A percentile compares a stretch with the other conserved stretches of the same genome.
phyloP scores from a whole-genome alignment of 1,139 yeast genomes.

The Candida smagusa region DNA sequence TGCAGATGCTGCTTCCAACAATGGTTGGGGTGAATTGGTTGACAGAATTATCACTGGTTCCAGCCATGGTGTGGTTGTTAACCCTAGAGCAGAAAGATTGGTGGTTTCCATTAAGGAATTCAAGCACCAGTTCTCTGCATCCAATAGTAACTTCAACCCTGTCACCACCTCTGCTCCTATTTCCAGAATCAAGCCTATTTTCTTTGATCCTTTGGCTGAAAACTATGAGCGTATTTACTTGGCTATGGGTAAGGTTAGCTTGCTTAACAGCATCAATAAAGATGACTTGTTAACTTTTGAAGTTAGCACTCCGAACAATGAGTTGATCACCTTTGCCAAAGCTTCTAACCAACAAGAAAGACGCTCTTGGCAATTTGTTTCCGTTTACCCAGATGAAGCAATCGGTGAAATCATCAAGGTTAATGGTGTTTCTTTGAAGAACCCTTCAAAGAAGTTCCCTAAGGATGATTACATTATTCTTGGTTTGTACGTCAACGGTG shows the following conservation, averaged over 20 bases:
- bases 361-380: slow-evolving; percentile 69
- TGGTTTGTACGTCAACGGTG: slow-evolving; percentile 63
- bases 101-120: slow-evolving; percentile 74
- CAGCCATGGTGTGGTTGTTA: slow-evolving; percentile 73
- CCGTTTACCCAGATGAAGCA: slow-evolving; percentile 70
- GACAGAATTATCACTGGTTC: slow-evolving; percentile 79
- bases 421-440: slow-evolving; percentile 47
- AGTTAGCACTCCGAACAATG: slow-evolving; percentile 46
- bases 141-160: slow-evolving; percentile 28
- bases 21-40: slow-evolving; percentile 89
- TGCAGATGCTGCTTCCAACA: slow-evolving; percentile 35
- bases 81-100: slow-evolving; percentile 76
- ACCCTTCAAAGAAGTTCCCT: slow-evolving; percentile 28
- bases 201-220: slow-evolving; percentile 61
- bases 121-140: slow-evolving; percentile 48
- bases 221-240: slow-evolving; percentile 61
- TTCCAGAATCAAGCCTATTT: slow-evolving; percentile 59
- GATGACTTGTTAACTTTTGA: slow-evolving; percentile 48
- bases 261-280: slow-evolving; percentile 29
- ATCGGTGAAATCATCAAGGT: slow-evolving; percentile 68
- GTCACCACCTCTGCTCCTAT: slow-evolving; percentile 49
- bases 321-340: slow-evolving; percentile 54
- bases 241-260: slow-evolving; percentile 49
- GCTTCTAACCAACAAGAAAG: slow-evolving; percentile 62
- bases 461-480: slow-evolving; percentile 56